Evolutionary conservation across 768 basidiomycete species (phyloP).

Genomic region (Kwoniella bestiolae): DNA sequence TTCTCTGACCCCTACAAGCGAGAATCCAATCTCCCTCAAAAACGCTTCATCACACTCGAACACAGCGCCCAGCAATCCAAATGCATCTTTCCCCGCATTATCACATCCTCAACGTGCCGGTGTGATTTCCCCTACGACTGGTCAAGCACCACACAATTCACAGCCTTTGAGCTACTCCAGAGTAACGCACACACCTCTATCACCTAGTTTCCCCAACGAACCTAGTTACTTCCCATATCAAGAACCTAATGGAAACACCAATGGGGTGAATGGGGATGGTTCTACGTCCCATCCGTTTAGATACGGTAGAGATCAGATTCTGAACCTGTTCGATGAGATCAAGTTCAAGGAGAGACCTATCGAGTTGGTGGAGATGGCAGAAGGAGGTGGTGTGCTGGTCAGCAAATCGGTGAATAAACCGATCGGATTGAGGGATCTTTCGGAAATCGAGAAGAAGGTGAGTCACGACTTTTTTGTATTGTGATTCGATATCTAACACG

Average conservation of each 20-base stretch:
- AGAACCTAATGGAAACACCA: slow-evolving; percentile 31
- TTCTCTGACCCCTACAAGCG: slow-evolving; percentile 32
- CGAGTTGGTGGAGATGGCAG: slow-evolving; percentile 69
- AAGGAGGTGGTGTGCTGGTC: slow-evolving; percentile 43
- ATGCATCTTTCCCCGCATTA: slow-evolving; percentile 41
- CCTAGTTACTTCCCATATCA: slow-evolving; percentile 39
- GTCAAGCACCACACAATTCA: slow-evolving; percentile 12
- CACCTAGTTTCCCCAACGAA: slow-evolving; percentile 42
- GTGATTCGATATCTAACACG: slow-evolving; percentile 13
- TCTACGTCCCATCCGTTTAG: slow-evolving; percentile 45
- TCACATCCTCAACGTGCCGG: slow-evolving; percentile 17
- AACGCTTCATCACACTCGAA: neutral
- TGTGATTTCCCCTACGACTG: slow-evolving; percentile 28
- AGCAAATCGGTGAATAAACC: slow-evolving; percentile 76
- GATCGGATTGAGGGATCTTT: slow-evolving; percentile 74
- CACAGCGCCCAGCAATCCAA: slow-evolving; percentile 7
- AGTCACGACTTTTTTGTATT: slow-evolving; percentile 35
- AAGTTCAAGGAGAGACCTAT: slow-evolving; percentile 69
- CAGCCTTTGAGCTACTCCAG: slow-evolving; percentile 45
- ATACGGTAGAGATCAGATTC: slow-evolving; percentile 51
- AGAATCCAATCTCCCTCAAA: slow-evolving; percentile 22
- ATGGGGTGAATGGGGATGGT: slow-evolving; percentile 6
- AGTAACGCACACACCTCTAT: slow-evolving; percentile 43
- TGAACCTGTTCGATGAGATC: slow-evolving; percentile 60
- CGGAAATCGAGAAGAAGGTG: slow-evolving; percentile 86